Conservation (phyloP, 2,329 filamentous ascomycete species). For the Fusarium sp. region DNA sequence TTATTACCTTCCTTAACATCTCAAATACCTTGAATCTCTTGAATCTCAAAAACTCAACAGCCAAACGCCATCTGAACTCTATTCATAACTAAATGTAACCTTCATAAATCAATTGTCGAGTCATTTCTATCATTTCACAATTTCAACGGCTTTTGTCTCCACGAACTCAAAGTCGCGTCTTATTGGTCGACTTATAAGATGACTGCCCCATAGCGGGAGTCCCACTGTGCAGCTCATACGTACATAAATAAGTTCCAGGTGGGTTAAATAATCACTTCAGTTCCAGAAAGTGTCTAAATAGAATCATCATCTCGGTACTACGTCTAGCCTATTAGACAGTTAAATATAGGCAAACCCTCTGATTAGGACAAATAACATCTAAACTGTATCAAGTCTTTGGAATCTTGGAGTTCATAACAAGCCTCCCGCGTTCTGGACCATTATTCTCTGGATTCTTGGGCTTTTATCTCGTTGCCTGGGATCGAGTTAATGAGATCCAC, state of each 20-base stretch:
- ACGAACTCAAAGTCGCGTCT: background rate
- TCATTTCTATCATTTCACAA: background rate
- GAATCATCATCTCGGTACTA: background rate
- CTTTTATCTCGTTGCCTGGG: too few relatives aligned
- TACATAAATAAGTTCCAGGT: background rate
- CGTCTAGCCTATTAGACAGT: background rate
- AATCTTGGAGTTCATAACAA: background rate
- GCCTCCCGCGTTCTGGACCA: background rate
- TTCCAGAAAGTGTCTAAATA: background rate
- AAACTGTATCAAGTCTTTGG: background rate
- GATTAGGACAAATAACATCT: background rate
- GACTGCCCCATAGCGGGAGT: conserved; percentile 23
- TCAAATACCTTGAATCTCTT: background rate
- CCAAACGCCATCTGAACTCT: background rate
- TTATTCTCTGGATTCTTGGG: too few relatives aligned
- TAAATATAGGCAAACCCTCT: background rate
- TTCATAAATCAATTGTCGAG: background rate
- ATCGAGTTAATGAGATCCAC: background rate
- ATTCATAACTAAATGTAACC: background rate
- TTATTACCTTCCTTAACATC: background rate
- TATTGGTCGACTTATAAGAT: conserved; percentile 10
- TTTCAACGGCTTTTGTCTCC: background rate
- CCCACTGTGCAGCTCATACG: conserved; percentile 22
- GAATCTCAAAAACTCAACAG: too few relatives aligned
- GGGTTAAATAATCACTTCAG: background rate